phyloP scores from a whole-genome alignment of 192 early-diverging fungal species.

The Backusella parvicylindrica region DNA sequence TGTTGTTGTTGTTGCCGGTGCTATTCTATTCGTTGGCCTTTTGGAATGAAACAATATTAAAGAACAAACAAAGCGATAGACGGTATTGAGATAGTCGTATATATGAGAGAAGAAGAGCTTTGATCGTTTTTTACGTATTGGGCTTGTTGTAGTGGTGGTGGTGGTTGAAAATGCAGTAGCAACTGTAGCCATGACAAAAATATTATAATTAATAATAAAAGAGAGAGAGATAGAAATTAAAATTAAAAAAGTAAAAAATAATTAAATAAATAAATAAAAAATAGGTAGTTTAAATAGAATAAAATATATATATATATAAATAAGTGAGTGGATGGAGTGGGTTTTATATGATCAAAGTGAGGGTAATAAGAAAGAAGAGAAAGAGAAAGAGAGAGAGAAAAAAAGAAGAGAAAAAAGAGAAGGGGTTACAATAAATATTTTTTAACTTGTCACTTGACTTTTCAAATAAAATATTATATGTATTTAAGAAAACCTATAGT shows the following conservation, averaged over 20 bases:
- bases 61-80: conserved; percentile 4
- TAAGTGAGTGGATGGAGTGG: not conserved
- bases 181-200: not conserved
- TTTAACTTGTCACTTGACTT: not conserved
- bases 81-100: not conserved
- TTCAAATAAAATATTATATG: not conserved
- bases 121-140: conserved; percentile 3
- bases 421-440: not conserved
- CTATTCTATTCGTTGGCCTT: not conserved
- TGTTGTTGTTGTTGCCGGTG: not conserved
- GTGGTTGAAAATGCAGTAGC: conserved; percentile 3
- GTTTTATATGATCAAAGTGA: not conserved
- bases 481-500: too few species aligned
- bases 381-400: not conserved
- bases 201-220: not conserved
- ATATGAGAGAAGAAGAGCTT: not conserved
- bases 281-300: too few species aligned
- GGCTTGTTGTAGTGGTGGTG: not conserved
- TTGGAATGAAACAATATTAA: conserved; percentile 2
- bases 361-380: not conserved
- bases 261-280: not conserved
- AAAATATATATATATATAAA: too few species aligned
- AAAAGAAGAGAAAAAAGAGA: not conserved
- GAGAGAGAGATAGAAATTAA: not conserved
- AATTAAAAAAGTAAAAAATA: not conserved